phyloP scores from a whole-genome alignment of 2,329 filamentous ascomycete species.

The Chaetomiaceae sp. region DNA sequence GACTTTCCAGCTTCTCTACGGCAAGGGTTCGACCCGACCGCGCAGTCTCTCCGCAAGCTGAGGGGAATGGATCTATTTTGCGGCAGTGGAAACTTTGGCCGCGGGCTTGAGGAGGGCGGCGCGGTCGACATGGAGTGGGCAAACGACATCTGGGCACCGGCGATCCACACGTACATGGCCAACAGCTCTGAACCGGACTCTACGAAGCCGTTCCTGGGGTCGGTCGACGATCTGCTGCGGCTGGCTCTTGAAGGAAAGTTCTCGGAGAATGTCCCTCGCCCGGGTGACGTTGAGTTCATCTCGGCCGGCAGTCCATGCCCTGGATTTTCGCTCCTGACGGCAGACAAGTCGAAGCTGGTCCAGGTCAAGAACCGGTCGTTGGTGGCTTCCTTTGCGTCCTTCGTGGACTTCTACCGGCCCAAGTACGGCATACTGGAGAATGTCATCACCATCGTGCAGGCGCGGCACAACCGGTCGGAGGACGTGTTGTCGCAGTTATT shows the following conservation, averaged over 20 bases:
- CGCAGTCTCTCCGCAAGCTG: slow-evolving; percentile 34
- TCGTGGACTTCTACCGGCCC: slow-evolving; percentile 67
- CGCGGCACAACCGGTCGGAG: slow-evolving; percentile 35
- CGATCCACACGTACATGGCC: slow-evolving; percentile 68
- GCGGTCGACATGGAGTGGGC: slow-evolving; percentile 59
- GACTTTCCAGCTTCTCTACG: slow-evolving; percentile 34
- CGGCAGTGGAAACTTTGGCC: slow-evolving; percentile 70
- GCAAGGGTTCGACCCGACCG: slow-evolving; percentile 50
- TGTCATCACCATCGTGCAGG: slow-evolving; percentile 58
- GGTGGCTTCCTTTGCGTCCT: slow-evolving; percentile 68
- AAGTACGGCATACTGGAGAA: slow-evolving; percentile 75
- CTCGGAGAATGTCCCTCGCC: slow-evolving; percentile 43
- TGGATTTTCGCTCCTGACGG: slow-evolving; percentile 64
- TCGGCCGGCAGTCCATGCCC: slow-evolving; percentile 71
- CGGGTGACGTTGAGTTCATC: slow-evolving; percentile 63
- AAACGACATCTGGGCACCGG: slow-evolving; percentile 58
- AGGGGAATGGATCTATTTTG: slow-evolving; percentile 68
- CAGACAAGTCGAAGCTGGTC: slow-evolving; percentile 43
- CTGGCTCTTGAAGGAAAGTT: slow-evolving; percentile 47
- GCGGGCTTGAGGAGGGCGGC: slow-evolving; percentile 67
- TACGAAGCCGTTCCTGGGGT: slow-evolving; percentile 58
- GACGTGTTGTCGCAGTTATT: slow-evolving; percentile 70
- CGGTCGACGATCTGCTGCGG: slow-evolving; percentile 61
- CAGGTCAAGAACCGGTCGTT: slow-evolving; percentile 69
- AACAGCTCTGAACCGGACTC: slow-evolving; percentile 43